Evolutionary conservation across 345 rosid genomes (phyloP).

Genomic region (Hevea brasiliensis): DNA sequence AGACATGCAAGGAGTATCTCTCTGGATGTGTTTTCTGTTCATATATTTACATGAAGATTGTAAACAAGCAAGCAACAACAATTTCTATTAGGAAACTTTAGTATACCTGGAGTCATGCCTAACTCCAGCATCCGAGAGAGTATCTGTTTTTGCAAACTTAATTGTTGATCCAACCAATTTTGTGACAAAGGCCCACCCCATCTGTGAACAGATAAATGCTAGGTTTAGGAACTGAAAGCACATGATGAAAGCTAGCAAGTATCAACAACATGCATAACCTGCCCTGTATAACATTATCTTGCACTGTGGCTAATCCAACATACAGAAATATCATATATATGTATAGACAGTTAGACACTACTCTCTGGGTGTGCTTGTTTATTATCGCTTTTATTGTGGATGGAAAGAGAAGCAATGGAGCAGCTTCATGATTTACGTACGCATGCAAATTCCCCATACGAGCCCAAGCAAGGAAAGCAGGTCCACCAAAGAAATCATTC

Average conservation of each 20-base stretch:
- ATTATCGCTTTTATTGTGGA: neutral
- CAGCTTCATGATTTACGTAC: constrained; percentile 32
- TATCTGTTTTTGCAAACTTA: constrained; percentile 76
- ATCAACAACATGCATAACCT: neutral
- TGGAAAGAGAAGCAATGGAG: neutral
- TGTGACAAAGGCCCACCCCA: constrained; percentile 95
- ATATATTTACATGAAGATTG: neutral
- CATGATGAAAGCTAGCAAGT: neutral
- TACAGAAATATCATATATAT: neutral
- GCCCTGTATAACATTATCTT: neutral
- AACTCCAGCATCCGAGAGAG: constrained; percentile 78
- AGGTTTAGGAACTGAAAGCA: constrained; percentile 5
- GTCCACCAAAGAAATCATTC: constrained; percentile 90
- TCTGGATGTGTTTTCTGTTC: neutral
- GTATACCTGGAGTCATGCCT: constrained; percentile 94
- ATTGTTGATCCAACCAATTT: constrained; percentile 82
- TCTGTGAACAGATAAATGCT: constrained; percentile 39
- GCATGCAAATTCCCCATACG: constrained; percentile 98
- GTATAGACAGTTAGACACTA: neutral
- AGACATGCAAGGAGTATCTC: neutral
- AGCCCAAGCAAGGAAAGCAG: constrained; percentile 99
- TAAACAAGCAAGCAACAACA: neutral
- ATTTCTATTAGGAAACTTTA: constrained; percentile 4
- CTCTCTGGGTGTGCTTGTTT: neutral
- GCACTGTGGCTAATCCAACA: neutral